phyloP scores from a whole-genome alignment of 192 early-diverging fungal genomes.

The Coemansia sp. region DNA sequence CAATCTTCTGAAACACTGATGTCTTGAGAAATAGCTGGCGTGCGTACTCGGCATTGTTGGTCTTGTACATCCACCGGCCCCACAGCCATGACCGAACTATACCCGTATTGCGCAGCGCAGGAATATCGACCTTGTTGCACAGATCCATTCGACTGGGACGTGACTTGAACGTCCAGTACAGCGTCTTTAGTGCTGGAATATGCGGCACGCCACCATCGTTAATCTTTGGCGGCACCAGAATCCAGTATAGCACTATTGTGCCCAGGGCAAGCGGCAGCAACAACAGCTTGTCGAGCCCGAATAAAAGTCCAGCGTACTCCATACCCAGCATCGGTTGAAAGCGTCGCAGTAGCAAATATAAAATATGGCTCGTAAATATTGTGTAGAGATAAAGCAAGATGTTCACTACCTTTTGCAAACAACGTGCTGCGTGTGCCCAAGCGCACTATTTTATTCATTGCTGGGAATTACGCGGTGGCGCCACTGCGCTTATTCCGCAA shows the following conservation, averaged over 20 bases:
- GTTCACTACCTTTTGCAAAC: background rate
- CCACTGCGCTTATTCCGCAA: background rate
- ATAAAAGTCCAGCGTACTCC: constrained; percentile 1
- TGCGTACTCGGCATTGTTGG: constrained; percentile 50
- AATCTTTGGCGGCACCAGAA: constrained; percentile 40
- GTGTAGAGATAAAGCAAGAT: constrained; percentile 4
- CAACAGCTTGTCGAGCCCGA: constrained; percentile 7
- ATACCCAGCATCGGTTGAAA: background rate
- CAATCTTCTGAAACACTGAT: constrained; percentile 42
- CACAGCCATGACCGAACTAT: constrained; percentile 45
- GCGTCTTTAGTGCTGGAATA: constrained; percentile 41
- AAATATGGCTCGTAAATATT: background rate
- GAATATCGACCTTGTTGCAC: constrained; percentile 38
- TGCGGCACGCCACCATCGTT: constrained; percentile 50
- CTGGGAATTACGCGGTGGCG: background rate
- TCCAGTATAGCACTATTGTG: constrained; percentile 9
- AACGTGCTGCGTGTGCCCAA: background rate
- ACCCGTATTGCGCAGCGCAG: constrained; percentile 29
- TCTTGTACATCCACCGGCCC: constrained; percentile 56
- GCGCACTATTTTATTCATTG: background rate
- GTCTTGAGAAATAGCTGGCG: constrained; percentile 51
- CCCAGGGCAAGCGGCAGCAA: constrained; percentile 4
- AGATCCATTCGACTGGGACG: constrained; percentile 37
- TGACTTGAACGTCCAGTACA: constrained; percentile 50
- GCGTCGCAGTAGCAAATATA: constrained; percentile 42